A percentile compares a stretch with the other conserved stretches of the same genome.
These are phyloP conservation scores for Trichosanthes truncata DNA, from an alignment of 306 rosid species.

Conservation along the genomic window DNA sequence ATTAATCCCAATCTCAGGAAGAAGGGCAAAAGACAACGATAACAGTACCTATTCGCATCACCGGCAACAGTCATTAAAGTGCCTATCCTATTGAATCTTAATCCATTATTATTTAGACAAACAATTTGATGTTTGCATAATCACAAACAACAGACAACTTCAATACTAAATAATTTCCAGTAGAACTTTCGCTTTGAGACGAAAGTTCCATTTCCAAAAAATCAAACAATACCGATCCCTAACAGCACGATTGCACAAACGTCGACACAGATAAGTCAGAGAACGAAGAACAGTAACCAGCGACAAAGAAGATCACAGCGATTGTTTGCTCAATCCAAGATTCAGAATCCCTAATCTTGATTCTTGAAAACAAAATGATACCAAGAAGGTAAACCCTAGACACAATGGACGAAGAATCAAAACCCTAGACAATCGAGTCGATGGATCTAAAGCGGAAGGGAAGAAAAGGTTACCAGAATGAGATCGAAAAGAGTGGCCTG, in stretches of 20 bases:
- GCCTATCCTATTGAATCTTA: not conserved
- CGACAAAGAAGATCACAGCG: not conserved
- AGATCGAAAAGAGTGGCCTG: constrained; percentile 76
- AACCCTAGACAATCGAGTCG: not conserved
- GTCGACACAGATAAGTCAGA: not conserved
- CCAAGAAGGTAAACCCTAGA: not conserved
- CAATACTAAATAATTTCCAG: not conserved
- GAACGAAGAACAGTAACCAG: not conserved
- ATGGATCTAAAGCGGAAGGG: not conserved
- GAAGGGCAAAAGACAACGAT: not conserved
- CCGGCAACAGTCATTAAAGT: not conserved
- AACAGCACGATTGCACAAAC: not conserved
- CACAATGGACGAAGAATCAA: not conserved
- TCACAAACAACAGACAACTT: not conserved
- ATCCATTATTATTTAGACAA: not conserved
- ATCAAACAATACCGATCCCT: not conserved
- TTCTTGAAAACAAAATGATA: not conserved
- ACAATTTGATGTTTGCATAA: too few relatives aligned
- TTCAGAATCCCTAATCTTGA: not conserved
- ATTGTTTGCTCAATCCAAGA: not conserved
- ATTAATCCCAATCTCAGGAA: not conserved
- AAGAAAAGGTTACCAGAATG: constrained; percentile 34
- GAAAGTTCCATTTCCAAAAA: not conserved
- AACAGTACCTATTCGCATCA: not conserved
- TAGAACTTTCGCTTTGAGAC: not conserved